Evolutionary conservation across 768 basidiomycete species (phyloP).

Genomic region (Auriscalpium vulgare): DNA sequence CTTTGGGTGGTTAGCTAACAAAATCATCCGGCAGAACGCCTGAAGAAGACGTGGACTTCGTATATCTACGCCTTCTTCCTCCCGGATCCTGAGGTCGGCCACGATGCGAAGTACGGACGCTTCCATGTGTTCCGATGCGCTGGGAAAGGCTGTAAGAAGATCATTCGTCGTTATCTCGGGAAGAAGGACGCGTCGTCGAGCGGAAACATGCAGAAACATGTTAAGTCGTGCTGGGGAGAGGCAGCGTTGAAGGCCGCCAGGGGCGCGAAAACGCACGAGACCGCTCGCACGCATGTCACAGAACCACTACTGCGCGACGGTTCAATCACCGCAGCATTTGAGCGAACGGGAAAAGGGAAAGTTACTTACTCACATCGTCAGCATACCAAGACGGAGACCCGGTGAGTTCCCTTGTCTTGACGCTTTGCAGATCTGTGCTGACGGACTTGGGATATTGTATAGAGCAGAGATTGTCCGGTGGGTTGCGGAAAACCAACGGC

Average conservation of each 20-base stretch:
- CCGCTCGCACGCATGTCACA: neutral
- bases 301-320: neutral
- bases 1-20: no score
- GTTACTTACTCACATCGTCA: neutral
- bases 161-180: constrained; percentile 17
- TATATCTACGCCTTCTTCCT: constrained; percentile 23
- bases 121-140: constrained; percentile 21
- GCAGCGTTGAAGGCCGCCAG: neutral
- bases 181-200: constrained; percentile 16
- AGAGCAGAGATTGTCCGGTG: neutral
- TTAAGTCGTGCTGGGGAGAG: constrained; percentile 1
- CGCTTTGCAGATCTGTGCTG: neutral
- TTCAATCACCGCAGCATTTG: no score
- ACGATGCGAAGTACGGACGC: constrained; percentile 9
- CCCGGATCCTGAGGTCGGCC: constrained; percentile 11
- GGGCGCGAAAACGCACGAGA: neutral
- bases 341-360: neutral
- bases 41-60: constrained; percentile 16
- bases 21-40: neutral
- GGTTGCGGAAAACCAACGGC: neutral
- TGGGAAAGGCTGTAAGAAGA: constrained; percentile 13
- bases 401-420: neutral
- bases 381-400: neutral
- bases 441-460: neutral
- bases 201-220: constrained; percentile 1